A percentile compares a stretch with the other conserved stretches of the same genome.
phyloP scores from a whole-genome alignment of 306 rosid species.

The cucumber (Cucumis sativus) region DNA sequence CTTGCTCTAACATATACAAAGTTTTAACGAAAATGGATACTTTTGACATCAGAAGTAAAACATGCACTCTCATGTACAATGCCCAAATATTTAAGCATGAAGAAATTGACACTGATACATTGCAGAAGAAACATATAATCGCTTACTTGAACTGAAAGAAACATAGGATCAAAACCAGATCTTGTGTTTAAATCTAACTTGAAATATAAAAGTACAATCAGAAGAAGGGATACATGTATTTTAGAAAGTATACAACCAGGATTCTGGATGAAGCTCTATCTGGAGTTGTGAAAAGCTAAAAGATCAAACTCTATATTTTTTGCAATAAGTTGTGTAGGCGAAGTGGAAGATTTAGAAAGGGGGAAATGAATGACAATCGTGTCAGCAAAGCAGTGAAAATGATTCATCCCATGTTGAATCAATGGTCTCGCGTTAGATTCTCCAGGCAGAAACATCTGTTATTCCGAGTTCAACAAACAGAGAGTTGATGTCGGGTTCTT shows the following conservation, averaged over 20 bases:
- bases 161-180: not conserved
- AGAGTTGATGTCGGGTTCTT: conserved; percentile 51
- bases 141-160: not conserved
- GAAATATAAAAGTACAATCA: not conserved
- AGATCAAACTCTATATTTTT: not conserved
- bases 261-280: not conserved
- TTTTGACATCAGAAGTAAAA: not conserved
- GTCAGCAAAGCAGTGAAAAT: not conserved
- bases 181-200: not conserved
- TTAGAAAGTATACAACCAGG: not conserved
- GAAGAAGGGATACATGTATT: not conserved
- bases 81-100: not conserved
- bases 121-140: not conserved
- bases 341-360: not conserved
- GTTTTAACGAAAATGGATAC: not conserved
- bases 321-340: not conserved
- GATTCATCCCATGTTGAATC: not conserved
- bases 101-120: not conserved
- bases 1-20: not conserved
- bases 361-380: not conserved
- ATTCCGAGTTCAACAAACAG: conserved; percentile 63
- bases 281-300: not conserved
- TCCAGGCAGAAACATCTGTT: conserved; percentile 30
- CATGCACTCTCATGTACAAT: not conserved
- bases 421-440: conserved; percentile 17